Evolutionary conservation across 345 rosid species (phyloP), one percentile per base, ranked within the genome.

Genomic region (Acer saccharum): DNA sequence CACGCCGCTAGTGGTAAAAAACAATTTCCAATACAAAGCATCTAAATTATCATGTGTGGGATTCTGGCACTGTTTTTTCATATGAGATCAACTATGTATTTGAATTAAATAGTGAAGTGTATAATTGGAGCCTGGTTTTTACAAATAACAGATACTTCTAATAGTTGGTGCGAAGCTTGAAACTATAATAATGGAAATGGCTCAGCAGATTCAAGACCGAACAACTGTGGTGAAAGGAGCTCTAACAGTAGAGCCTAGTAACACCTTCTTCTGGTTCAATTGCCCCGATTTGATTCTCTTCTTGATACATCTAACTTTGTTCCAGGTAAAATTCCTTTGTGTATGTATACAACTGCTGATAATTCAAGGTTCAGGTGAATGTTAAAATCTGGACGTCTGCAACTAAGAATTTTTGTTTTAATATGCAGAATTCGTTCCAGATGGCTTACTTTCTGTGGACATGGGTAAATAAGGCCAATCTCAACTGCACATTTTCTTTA

Each of bases 401-500:
- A 35, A 35, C 39, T 35, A 35, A 35, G 39, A 35, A 35, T 0
- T 35, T 58, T 58, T 64, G 21, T 5, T 32, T 25, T 18, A 21
- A 13, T 60, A 5, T 27, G 16, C 84, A 88, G 88, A 88, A 88
- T 74, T 87, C 91, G 18, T 88, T 84, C 63, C 88, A 88, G 78
- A 80, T 88, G 73, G 86, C 91, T 18, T 83, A 84, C 73, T 86
- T 86, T 72, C 75, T 88, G 23, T 86, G 89, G 91, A 77, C 71
- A 80, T 84, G 89, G 91, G 89, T 88, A 86, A 76, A 44, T 17
- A 23, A 66, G 25, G n/a, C 21, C 21, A 32, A 21, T 9, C 55
- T 2, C 72, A 39, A 39, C 14, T 64, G 1, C 68, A 13, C 9
- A 4, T 21, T 64, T 27, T 27, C 7, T 16, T 6, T 16, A 35